These are phyloP conservation scores for Asparagopsis taxiformis DNA, from an alignment of 31 red algal genomes.

Conservation along the genomic window DNA sequence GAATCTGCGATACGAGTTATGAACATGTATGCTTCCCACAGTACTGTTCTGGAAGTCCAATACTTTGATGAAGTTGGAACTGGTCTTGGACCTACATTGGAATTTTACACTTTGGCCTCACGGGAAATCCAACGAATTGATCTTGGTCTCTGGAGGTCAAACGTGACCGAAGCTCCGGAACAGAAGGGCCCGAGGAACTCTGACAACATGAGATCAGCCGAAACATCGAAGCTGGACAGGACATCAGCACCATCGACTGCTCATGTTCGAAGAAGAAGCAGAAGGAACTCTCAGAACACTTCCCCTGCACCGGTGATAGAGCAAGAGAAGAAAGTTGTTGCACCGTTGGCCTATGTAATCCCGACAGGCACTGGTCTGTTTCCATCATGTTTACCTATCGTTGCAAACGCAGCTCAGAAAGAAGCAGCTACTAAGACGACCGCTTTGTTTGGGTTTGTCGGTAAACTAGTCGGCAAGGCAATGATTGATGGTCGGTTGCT, in stretches of 20 bases:
- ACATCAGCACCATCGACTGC: too few species aligned
- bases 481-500: conserved; percentile 87
- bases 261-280: conserved; percentile 17
- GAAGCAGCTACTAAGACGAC: conserved; percentile 29
- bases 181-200: too few species aligned
- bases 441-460: conserved; percentile 73
- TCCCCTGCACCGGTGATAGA: neutral
- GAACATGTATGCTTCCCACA: conserved; percentile 76
- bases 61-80: conserved; percentile 95
- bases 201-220: too few species aligned
- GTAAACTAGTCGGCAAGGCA: conserved; percentile 81
- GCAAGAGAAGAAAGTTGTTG: neutral
- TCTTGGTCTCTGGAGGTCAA: conserved; percentile 70
- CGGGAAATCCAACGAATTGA: conserved; percentile 79
- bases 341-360: conserved; percentile 15
- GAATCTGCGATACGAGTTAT: conserved; percentile 83
- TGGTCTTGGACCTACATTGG: conserved; percentile 94
- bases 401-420: conserved; percentile 13
- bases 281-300: neutral
- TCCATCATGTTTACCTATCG: conserved; percentile 51
- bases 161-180: neutral
- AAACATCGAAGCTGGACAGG: too few species aligned
- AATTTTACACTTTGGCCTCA: conserved; percentile 92
- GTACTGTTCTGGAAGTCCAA: conserved; percentile 84
- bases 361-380: conserved; percentile 87